Evolutionary conservation across 192 early-diverging fungal genomes (phyloP).

Genomic region (Coemansia sp.): DNA sequence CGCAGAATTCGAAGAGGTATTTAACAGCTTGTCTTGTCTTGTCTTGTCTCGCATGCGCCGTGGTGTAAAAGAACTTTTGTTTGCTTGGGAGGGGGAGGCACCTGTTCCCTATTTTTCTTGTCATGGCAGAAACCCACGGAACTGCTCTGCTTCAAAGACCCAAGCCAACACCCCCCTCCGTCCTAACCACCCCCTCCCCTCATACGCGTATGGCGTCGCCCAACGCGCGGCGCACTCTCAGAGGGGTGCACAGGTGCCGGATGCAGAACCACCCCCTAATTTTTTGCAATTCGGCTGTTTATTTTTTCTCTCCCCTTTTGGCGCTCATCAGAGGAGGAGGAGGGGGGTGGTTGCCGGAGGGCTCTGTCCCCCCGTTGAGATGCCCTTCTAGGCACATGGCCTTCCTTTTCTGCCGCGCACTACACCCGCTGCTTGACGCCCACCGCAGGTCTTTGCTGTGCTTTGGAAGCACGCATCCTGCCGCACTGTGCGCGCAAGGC

Average conservation of each 20-base stretch:
- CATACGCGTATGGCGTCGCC: background rate
- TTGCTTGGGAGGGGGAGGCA: constrained; percentile 5
- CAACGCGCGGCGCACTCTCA: background rate
- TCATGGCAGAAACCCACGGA: background rate
- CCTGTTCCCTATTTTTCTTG: constrained; percentile 3
- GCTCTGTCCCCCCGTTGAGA: background rate
- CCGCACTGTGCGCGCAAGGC: background rate
- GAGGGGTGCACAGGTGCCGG: background rate
- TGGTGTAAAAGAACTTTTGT: constrained; percentile 11
- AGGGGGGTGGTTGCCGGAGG: background rate
- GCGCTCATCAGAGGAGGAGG: background rate
- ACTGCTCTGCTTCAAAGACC: background rate
- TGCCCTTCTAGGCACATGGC: background rate
- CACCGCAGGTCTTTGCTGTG: background rate
- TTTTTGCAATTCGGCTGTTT: background rate
- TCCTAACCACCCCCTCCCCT: background rate
- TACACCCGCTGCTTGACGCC: constrained; percentile 5
- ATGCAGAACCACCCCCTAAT: constrained; percentile 4
- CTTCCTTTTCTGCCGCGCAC: background rate
- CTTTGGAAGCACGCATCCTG: constrained; percentile 1
- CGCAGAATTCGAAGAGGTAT: constrained; percentile 51
- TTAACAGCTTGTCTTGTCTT: constrained; percentile 46
- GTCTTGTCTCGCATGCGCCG: constrained; percentile 28
- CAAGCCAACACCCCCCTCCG: background rate
- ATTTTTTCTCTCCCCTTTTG: background rate